phyloP scores from a whole-genome alignment of 768 basidiomycete species.

The Tricholoma flavovirens region DNA sequence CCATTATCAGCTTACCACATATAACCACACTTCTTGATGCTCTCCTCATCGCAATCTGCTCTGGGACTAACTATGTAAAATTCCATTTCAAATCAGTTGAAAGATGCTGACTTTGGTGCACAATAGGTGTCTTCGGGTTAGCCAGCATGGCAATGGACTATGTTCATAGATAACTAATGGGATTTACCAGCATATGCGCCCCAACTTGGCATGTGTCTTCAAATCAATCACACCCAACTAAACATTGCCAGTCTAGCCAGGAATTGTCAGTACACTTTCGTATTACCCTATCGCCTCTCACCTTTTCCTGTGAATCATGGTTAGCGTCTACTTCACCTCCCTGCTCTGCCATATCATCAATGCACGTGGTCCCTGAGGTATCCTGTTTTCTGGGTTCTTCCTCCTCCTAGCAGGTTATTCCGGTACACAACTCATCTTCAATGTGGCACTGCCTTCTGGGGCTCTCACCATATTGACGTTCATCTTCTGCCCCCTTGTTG shows the following conservation, averaged over 20 bases:
- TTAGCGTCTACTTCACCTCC: slow-evolving; percentile 72
- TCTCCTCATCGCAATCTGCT: slow-evolving; percentile 51
- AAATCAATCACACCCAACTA: slow-evolving; percentile 72
- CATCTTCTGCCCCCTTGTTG: slow-evolving; percentile 45
- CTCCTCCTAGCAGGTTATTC: slow-evolving; percentile 66
- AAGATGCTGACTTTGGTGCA: not conserved
- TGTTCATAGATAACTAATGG: not conserved
- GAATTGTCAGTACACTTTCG: slow-evolving; percentile 52
- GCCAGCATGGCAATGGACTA: not conserved
- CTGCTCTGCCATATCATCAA: slow-evolving; percentile 79
- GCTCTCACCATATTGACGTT: slow-evolving; percentile 33
- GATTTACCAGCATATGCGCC: slow-evolving; percentile 67
- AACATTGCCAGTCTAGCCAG: slow-evolving; percentile 76
- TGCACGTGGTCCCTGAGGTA: slow-evolving; percentile 60
- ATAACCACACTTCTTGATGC: too few relatives aligned
- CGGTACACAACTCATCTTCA: slow-evolving; percentile 65
- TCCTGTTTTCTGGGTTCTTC: slow-evolving; percentile 54
- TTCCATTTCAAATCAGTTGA: not conserved
- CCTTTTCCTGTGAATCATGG: slow-evolving; percentile 26
- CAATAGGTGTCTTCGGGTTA: slow-evolving; percentile 38
- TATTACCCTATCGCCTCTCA: not conserved
- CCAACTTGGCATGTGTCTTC: slow-evolving; percentile 69
- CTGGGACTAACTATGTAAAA: slow-evolving; percentile 75
- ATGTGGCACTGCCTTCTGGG: slow-evolving; percentile 39
- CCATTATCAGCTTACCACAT: too few relatives aligned